Percentiles rank a stretch among this genome's conserved stretches.
Conservation (phyloP, 306 rosid genomes). For the Canavalia gladiata region DNA sequence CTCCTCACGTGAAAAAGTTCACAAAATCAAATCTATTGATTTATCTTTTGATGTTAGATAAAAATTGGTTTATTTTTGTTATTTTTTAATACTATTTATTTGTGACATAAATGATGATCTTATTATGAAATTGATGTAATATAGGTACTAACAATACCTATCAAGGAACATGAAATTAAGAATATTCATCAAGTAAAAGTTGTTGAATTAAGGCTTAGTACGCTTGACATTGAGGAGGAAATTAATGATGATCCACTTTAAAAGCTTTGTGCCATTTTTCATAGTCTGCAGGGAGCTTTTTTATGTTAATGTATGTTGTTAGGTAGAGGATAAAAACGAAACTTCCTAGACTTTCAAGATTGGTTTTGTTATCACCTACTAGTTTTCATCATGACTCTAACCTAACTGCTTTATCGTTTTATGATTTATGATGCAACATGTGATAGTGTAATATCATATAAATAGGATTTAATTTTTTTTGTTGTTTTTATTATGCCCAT, state of each 20-base stretch:
- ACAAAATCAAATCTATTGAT: neutral
- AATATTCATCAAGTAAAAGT: conserved; percentile 85
- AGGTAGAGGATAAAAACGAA: conserved; percentile 71
- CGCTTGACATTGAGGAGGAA: conserved; percentile 70
- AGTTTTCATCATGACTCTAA: conserved; percentile 87
- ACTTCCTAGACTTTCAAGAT: conserved; percentile 87
- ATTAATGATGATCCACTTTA: conserved; percentile 69
- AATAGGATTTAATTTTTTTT: too few species aligned
- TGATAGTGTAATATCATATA: too few species aligned
- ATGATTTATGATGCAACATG: too few species aligned
- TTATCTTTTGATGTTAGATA: conserved; percentile 7
- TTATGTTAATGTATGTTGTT: conserved; percentile 72
- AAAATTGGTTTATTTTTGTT: conserved; percentile 2
- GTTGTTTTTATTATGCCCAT: too few species aligned
- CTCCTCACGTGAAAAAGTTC: conserved; percentile 83
- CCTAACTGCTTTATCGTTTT: neutral
- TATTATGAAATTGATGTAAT: conserved; percentile 29
- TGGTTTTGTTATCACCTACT: conserved; percentile 87
- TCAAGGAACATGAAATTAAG: conserved; percentile 91
- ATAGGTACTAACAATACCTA: conserved; percentile 90
- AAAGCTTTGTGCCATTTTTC: conserved; percentile 83
- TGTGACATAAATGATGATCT: neutral
- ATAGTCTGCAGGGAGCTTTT: conserved; percentile 94
- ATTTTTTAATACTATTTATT: neutral
- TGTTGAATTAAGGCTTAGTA: conserved; percentile 74